phyloP scores from a whole-genome alignment of 495 filamentous ascomycete species.

The Chaetomium fimeti region DNA sequence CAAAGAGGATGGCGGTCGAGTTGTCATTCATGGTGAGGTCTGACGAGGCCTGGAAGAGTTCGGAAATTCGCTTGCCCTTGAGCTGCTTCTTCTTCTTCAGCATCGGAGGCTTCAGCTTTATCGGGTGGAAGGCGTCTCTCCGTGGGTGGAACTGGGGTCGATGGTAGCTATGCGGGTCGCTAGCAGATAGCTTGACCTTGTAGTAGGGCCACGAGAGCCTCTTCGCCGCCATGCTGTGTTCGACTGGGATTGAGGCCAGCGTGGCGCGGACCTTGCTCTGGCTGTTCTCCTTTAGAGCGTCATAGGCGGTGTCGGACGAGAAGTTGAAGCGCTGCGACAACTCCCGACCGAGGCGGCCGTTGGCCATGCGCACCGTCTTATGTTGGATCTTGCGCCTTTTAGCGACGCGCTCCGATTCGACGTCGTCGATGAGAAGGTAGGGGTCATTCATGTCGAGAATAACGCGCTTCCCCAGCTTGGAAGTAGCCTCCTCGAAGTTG shows the following conservation, averaged over 20 bases:
- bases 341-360: conserved; percentile 55
- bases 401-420: conserved; percentile 53
- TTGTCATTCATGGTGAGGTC: conserved; percentile 85
- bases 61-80: conserved; percentile 70
- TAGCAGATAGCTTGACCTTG: conserved; percentile 72
- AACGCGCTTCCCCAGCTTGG: conserved; percentile 69
- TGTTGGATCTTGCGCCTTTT: conserved; percentile 45
- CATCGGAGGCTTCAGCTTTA: conserved; percentile 60
- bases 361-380: conserved; percentile 55
- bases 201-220: conserved; percentile 94
- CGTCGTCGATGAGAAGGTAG: conserved; percentile 66
- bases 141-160: conserved; percentile 67
- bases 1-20: conserved; percentile 77
- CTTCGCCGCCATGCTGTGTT: conserved; percentile 87
- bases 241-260: conserved; percentile 77
- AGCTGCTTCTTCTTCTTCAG: conserved; percentile 76
- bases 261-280: conserved; percentile 92
- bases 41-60: conserved; percentile 69
- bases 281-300: conserved; percentile 92
- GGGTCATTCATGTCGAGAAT: conserved; percentile 89
- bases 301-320: conserved; percentile 93
- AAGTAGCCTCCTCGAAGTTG: conserved; percentile 58
- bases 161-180: conserved; percentile 87
- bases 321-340: conserved; percentile 86
- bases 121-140: conserved; percentile 48